A percentile compares a stretch with the other conserved stretches of the same genome.
Evolutionary conservation across 257 asterid species (phyloP).

Genomic region (Ehretia macrophylla): DNA sequence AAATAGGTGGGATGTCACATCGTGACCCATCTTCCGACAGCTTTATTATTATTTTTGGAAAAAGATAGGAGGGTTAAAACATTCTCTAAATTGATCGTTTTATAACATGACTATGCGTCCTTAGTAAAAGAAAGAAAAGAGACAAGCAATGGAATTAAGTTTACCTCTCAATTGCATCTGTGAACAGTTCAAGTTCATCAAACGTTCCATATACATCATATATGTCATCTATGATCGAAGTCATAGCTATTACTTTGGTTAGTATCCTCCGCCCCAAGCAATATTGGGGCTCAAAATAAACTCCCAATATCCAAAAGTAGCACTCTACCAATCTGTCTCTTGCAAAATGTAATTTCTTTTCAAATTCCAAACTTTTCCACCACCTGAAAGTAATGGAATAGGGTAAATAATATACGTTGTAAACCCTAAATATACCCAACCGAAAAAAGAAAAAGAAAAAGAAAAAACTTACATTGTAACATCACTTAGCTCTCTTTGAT

Average conservation of each 20-base stretch:
- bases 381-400: constrained; percentile 18
- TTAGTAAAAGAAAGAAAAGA: too few species aligned
- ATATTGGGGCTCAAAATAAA: constrained; percentile 30
- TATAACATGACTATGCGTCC: too few species aligned
- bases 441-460: too few species aligned
- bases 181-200: constrained; percentile 21
- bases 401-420: too few species aligned
- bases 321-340: constrained; percentile 39
- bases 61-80: too few species aligned
- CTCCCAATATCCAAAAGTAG: constrained; percentile 26
- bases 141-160: not conserved
- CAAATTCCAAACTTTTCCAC: constrained; percentile 30
- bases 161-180: constrained; percentile 26
- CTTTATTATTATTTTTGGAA: too few species aligned
- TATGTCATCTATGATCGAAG: constrained; percentile 20
- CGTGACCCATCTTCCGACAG: too few species aligned
- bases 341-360: constrained; percentile 14
- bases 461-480: constrained; percentile 6
- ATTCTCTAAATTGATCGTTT: too few species aligned
- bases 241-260: constrained; percentile 10
- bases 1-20: too few species aligned
- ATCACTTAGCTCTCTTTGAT: constrained; percentile 17
- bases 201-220: constrained; percentile 22
- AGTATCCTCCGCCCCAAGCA: constrained; percentile 11
- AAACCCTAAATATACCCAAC: not conserved